A percentile compares a stretch with the other conserved stretches of the same genome.
Conservation (phyloP, 2,329 filamentous ascomycete species). For the Ophioceras dolichostomum region DNA sequence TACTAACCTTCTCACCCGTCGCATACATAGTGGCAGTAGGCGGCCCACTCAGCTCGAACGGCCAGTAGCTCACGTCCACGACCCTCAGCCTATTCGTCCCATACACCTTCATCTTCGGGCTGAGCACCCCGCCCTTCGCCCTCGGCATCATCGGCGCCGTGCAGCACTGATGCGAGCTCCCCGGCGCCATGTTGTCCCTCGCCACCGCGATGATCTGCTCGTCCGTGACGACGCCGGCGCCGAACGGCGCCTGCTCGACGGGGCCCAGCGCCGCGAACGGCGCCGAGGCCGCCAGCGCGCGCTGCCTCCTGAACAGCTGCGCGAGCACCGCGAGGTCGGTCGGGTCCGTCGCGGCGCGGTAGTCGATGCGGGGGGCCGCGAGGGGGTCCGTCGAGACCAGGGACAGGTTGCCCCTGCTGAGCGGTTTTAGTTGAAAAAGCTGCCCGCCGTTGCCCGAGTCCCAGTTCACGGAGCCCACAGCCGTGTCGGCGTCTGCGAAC, state of each 20-base stretch:
- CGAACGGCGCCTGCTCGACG: conserved; percentile 15
- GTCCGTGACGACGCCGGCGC: conserved; percentile 10
- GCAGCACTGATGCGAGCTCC: conserved; percentile 16
- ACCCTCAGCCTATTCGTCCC: conserved; percentile 9
- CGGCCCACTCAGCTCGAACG: conserved; percentile 9
- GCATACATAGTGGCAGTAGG: conserved; percentile 12
- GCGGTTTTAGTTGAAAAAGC: conserved; percentile 21
- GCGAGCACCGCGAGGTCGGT: conserved; percentile 21
- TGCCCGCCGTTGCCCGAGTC: conserved; percentile 13
- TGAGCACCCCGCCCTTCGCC: conserved; percentile 6
- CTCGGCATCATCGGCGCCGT: conserved; percentile 11
- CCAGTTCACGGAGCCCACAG: conserved; percentile 17
- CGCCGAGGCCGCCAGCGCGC: conserved; percentile 17
- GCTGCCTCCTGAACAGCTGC: conserved; percentile 19
- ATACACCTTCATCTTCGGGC: conserved; percentile 7
- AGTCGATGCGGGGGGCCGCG: conserved; percentile 22
- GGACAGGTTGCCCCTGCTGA: conserved; percentile 23
- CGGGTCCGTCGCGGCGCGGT: conserved; percentile 23
- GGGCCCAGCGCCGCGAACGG: conserved; percentile 16
- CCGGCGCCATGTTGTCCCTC: conserved; percentile 7
- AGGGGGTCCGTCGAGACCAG: conserved; percentile 21
- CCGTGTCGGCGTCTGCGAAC: conserved; percentile 12
- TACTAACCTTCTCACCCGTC: conserved; percentile 9
- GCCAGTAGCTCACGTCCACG: conserved; percentile 11
- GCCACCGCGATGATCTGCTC: conserved; percentile 13